Conservation (phyloP, 2,329 filamentous ascomycete genomes). For the Paracamarosporium sp. region DNA sequence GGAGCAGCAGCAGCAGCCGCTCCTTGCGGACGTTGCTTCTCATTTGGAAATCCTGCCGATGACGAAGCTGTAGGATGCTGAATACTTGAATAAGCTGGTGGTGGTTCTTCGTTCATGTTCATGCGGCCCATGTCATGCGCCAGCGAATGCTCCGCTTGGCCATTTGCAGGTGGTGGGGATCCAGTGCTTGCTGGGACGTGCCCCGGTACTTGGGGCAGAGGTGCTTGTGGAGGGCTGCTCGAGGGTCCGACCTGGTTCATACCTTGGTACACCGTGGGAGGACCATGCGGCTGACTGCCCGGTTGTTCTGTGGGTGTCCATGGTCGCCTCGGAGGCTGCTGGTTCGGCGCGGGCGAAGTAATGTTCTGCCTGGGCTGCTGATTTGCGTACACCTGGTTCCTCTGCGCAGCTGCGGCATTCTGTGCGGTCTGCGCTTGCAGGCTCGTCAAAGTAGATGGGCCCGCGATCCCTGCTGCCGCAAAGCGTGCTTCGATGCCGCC, state of each 20-base stretch:
- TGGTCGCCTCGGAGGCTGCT: constrained; percentile 65
- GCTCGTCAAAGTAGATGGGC: constrained; percentile 79
- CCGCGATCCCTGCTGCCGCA: constrained; percentile 88
- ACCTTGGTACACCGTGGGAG: constrained; percentile 91
- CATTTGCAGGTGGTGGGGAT: constrained; percentile 36
- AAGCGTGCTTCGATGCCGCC: constrained; percentile 91
- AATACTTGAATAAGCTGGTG: constrained; percentile 93
- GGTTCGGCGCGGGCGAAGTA: constrained; percentile 51
- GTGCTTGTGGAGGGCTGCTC: constrained; percentile 48
- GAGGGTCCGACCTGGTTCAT: constrained; percentile 67
- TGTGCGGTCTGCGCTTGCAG: constrained; percentile 77
- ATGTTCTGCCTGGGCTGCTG: constrained; percentile 55
- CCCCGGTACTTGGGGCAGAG: constrained; percentile 30
- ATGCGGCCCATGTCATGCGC: constrained; percentile 87
- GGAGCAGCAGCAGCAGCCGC: constrained; percentile 26
- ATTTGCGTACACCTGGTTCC: constrained; percentile 75
- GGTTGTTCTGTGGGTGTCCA: constrained; percentile 96
- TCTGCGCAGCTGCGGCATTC: constrained; percentile 81
- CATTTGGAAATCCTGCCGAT: constrained; percentile 71
- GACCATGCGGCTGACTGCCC: constrained; percentile 84
- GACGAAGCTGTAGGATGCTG: constrained; percentile 47
- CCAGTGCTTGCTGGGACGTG: constrained; percentile 24
- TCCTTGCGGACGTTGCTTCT: constrained; percentile 69
- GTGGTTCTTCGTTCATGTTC: constrained; percentile 81
- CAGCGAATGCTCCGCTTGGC: constrained; percentile 66